A percentile compares a stretch with the other conserved stretches of the same genome.
phyloP scores from a whole-genome alignment of 148 eudicot genomes.

The Diospyros lotus region DNA sequence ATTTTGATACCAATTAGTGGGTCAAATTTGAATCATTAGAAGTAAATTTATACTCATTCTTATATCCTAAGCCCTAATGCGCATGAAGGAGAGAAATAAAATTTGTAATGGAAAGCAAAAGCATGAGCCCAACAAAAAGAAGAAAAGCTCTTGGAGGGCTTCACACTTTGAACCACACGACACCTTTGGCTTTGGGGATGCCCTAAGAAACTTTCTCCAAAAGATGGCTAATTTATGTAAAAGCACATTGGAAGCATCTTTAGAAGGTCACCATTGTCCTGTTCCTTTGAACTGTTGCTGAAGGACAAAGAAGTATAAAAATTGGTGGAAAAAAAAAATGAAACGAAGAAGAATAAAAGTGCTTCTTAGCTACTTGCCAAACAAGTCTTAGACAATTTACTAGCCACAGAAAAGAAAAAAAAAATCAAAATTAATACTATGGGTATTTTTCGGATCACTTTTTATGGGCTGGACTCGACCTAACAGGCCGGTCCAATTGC shows the following conservation, averaged over 20 bases:
- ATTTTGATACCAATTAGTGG: background rate
- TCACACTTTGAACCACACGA: background rate
- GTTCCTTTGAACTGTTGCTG: conserved; percentile 8
- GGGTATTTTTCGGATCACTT: no score
- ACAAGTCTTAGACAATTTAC: no score
- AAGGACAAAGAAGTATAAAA: conserved; percentile 3
- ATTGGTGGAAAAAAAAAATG: no score
- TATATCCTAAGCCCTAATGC: background rate
- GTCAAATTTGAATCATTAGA: background rate
- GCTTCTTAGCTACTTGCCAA: no score
- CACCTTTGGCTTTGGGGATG: background rate
- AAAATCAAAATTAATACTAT: no score
- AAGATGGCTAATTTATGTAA: conserved; percentile 18
- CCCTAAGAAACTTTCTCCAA: background rate
- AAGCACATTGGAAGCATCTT: conserved; percentile 16
- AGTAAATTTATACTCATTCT: background rate
- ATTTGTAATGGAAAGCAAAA: background rate
- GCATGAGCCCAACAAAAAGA: conserved; percentile 11
- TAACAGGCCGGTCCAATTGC: no score
- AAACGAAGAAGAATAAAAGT: no score
- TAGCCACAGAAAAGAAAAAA: no score
- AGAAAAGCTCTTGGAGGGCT: background rate
- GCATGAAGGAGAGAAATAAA: conserved; percentile 4
- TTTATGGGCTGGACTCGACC: no score
- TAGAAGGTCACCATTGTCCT: background rate